These are phyloP conservation scores for Elsinoe batatas DNA, from an alignment of 2,329 filamentous ascomycete species.

Conservation along the genomic window DNA sequence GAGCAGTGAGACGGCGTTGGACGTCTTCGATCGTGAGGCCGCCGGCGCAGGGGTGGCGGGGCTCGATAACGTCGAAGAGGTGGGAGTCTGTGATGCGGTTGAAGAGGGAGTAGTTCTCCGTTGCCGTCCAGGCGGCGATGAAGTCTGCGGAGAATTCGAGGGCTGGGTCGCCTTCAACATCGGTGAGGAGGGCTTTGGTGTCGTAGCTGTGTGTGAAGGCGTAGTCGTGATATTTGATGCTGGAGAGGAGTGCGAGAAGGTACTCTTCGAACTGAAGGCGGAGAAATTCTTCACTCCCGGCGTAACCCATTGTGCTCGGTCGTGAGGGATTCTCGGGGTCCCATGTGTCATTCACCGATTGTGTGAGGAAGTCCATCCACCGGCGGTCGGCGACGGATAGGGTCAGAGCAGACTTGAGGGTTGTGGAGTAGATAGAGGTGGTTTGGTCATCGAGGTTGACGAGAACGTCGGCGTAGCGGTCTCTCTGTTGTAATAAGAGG, in stretches of 20 bases:
- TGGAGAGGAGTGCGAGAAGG: conserved; percentile 74
- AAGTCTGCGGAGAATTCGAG: conserved; percentile 76
- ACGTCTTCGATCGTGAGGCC: conserved; percentile 91
- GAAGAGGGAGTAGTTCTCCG: conserved; percentile 89
- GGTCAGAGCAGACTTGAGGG: conserved; percentile 62
- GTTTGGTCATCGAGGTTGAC: conserved; percentile 90
- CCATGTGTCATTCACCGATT: conserved; percentile 93
- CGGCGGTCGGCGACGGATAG: conserved; percentile 80
- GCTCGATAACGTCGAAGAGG: conserved; percentile 89
- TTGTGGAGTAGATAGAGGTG: conserved; percentile 72
- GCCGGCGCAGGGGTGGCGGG: conserved; percentile 84
- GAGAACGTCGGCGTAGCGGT: conserved; percentile 90
- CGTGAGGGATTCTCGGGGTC: conserved; percentile 79
- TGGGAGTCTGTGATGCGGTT: conserved; percentile 62
- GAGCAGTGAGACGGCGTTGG: conserved; percentile 77
- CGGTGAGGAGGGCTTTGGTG: conserved; percentile 51
- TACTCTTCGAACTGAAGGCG: conserved; percentile 96
- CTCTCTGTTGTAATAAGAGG: conserved; percentile 82
- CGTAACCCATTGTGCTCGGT: conserved; percentile 91
- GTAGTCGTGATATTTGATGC: conserved; percentile 71
- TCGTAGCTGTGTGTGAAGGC: conserved; percentile 38
- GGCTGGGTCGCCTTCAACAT: conserved; percentile 69
- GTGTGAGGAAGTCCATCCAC: conserved; percentile 94
- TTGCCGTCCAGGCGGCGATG: conserved; percentile 76
- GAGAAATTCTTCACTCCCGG: conserved; percentile 95